Conservation (phyloP, 176 grass and related monocot species). For the Bonia amplexicaulis region DNA sequence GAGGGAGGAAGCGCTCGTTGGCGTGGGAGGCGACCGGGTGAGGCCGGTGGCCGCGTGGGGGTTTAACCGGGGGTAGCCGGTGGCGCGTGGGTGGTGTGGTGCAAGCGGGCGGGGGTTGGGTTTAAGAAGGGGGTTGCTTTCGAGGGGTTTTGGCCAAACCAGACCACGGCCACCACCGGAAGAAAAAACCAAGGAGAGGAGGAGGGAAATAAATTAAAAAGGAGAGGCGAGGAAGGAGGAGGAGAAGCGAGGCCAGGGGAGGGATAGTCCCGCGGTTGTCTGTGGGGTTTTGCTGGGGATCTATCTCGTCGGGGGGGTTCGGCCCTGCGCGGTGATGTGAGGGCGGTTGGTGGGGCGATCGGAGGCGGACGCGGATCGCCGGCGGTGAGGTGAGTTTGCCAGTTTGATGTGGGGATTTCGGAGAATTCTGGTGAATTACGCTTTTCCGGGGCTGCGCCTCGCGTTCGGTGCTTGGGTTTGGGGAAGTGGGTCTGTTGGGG, state of each 20-base stretch:
- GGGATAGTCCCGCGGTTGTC: constrained; percentile 18
- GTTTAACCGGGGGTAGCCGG: constrained; percentile 52
- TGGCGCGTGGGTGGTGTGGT: constrained; percentile 27
- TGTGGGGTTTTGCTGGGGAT: background rate
- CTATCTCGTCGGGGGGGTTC: constrained; percentile 14
- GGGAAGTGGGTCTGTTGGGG: background rate
- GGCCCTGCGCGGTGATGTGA: constrained; percentile 15
- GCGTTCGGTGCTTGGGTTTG: background rate
- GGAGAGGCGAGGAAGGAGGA: background rate
- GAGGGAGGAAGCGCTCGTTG: constrained; percentile 16
- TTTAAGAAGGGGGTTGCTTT: constrained; percentile 70
- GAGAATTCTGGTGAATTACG: constrained; percentile 31
- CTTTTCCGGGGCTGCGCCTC: background rate
- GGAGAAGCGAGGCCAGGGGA: background rate
- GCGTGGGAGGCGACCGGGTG: constrained; percentile 14
- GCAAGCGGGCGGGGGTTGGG: constrained; percentile 45
- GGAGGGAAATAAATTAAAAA: constrained; percentile 40
- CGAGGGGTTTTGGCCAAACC: constrained; percentile 88
- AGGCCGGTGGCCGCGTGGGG: constrained; percentile 30
- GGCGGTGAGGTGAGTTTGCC: constrained; percentile 40
- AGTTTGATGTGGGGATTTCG: background rate
- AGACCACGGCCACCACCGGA: constrained; percentile 28
- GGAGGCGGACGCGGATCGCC: constrained; percentile 21
- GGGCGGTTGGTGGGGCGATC: constrained; percentile 27
- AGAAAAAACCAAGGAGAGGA: constrained; percentile 24